These are phyloP conservation scores for Ogataea zsoltii DNA, from an alignment of 805 yeast species.

Conservation along the genomic window DNA sequence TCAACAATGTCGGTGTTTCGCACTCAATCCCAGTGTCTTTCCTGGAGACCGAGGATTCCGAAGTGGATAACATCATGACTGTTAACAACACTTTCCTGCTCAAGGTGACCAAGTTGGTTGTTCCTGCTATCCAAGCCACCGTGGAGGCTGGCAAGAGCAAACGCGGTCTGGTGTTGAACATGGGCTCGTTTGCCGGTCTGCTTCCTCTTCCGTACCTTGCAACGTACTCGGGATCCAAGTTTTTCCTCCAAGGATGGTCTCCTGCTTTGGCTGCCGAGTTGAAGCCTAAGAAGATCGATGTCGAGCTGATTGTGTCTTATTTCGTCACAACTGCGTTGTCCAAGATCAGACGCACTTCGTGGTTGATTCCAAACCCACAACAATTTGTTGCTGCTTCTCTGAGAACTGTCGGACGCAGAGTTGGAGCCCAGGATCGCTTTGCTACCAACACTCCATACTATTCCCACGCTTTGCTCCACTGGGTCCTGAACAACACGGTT, in stretches of 20 bases:
- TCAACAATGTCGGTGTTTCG: constrained; percentile 93
- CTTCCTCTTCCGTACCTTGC: constrained; percentile 91
- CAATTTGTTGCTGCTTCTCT: constrained; percentile 75
- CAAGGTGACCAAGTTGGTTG: constrained; percentile 74
- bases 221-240: constrained; percentile 93
- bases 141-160: constrained; percentile 41
- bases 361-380: constrained; percentile 78
- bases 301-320: constrained; percentile 81
- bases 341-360: constrained; percentile 76
- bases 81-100: constrained; percentile 85
- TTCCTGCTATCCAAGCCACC: constrained; percentile 66
- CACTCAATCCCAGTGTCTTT: constrained; percentile 96
- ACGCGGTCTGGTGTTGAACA: constrained; percentile 82
- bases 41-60: constrained; percentile 71
- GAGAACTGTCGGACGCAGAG: constrained; percentile 71
- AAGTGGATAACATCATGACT: constrained; percentile 76
- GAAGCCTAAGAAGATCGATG: constrained; percentile 69
- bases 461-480: constrained; percentile 92
- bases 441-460: constrained; percentile 90
- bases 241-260: constrained; percentile 93
- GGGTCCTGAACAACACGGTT: constrained; percentile 70
- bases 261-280: constrained; percentile 86
- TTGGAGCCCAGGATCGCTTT: constrained; percentile 90
- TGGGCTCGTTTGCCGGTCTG: constrained; percentile 97
- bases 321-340: constrained; percentile 96